These are phyloP conservation scores for Candida sojae DNA, from an alignment of 1,139 yeast species.

Conservation along the genomic window DNA sequence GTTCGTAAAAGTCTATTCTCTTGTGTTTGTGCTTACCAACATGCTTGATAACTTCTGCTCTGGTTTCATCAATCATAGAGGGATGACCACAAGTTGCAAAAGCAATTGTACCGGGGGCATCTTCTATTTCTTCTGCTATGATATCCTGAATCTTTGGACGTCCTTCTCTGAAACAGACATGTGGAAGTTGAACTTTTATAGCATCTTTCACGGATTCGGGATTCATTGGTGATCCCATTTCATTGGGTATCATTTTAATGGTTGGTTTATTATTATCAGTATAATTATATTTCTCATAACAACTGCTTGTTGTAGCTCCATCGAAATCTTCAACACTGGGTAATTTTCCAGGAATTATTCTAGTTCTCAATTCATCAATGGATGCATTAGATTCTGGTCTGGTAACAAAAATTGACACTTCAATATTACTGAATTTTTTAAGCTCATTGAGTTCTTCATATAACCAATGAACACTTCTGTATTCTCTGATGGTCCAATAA, in stretches of 20 bases:
- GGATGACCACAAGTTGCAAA: conserved; percentile 42
- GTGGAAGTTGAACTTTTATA: conserved; percentile 19
- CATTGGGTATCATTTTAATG: not conserved
- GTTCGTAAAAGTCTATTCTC: conserved; percentile 29
- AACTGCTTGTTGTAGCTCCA: conserved; percentile 4
- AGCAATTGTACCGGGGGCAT: conserved; percentile 29
- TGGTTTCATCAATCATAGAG: conserved; percentile 33
- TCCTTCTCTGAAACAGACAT: conserved; percentile 27
- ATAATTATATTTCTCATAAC: not conserved
- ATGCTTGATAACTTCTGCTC: conserved; percentile 24
- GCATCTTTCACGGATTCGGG: conserved; percentile 8
- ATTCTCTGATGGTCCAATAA: conserved; percentile 50
- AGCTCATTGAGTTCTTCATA: conserved; percentile 41
- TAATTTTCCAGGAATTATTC: conserved; percentile 2
- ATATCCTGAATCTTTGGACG: conserved; percentile 29
- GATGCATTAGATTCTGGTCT: conserved; percentile 34
- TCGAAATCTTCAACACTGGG: conserved; percentile 2
- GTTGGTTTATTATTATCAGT: conserved; percentile 1
- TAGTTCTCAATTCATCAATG: conserved; percentile 2
- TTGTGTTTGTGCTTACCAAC: conserved; percentile 19
- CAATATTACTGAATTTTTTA: conserved; percentile 22
- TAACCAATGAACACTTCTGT: conserved; percentile 47
- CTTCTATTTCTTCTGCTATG: conserved; percentile 23
- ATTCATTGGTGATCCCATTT: not conserved
- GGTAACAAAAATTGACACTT: conserved; percentile 21